Percentiles rank a stretch among this genome's conserved stretches.
Conservation (phyloP, 1,284 basidiomycete species). For the Anthracocystis panici-leucophaei region DNA sequence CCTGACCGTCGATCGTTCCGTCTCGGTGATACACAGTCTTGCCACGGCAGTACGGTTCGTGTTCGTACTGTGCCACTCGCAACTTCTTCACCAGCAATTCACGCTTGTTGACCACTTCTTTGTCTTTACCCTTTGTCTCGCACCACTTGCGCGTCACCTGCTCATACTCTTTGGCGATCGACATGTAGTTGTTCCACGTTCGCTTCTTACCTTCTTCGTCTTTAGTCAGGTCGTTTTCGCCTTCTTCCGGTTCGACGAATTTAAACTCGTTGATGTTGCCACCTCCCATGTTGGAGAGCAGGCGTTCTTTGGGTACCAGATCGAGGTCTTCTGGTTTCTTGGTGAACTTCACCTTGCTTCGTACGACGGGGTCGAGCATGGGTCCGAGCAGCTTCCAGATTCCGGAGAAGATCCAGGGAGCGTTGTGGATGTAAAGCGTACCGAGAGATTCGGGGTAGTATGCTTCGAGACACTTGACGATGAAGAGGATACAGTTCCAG, state of each 20-base stretch:
- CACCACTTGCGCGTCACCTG: constrained; percentile 67
- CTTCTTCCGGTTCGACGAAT: constrained; percentile 55
- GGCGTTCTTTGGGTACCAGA: constrained; percentile 57
- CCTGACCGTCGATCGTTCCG: constrained; percentile 68
- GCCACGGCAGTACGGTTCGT: constrained; percentile 68
- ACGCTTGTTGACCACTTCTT: constrained; percentile 54
- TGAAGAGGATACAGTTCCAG: constrained; percentile 63
- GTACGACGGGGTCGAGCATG: constrained; percentile 67
- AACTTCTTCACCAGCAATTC: constrained; percentile 66
- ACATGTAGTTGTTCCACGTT: constrained; percentile 61
- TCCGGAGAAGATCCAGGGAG: constrained; percentile 71
- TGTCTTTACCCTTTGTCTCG: constrained; percentile 47
- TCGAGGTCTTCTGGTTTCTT: constrained; percentile 65
- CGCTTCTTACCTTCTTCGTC: constrained; percentile 64
- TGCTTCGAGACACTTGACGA: constrained; percentile 67
- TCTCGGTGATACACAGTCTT: constrained; percentile 68
- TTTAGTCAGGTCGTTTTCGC: constrained; percentile 67
- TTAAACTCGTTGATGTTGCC: constrained; percentile 46
- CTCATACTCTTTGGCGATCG: constrained; percentile 64
- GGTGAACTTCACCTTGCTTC: constrained; percentile 66
- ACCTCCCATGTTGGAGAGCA: constrained; percentile 54
- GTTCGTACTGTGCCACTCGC: constrained; percentile 67
- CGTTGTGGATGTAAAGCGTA: constrained; percentile 69
- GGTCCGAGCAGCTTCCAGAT: constrained; percentile 68
- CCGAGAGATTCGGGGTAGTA: constrained; percentile 71